Conservation (phyloP, 768 basidiomycete species). For the Trametes meyenii region DNA sequence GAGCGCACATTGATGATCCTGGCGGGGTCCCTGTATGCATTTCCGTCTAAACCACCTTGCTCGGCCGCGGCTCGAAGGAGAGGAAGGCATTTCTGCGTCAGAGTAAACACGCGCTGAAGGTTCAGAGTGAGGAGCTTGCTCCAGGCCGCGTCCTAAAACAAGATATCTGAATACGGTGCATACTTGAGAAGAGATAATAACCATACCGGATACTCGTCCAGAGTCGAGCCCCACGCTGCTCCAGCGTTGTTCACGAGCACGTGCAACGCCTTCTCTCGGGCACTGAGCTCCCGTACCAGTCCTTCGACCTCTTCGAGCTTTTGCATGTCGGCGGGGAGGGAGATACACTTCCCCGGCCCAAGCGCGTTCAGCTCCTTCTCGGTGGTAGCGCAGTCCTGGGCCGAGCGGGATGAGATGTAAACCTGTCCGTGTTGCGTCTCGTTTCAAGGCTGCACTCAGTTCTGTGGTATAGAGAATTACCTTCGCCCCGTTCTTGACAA, state of each 20-base stretch:
- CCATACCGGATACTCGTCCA: slow-evolving; percentile 51
- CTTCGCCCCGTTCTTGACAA: slow-evolving; percentile 62
- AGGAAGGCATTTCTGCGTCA: slow-evolving; percentile 63
- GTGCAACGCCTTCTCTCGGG: slow-evolving; percentile 56
- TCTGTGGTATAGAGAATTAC: slow-evolving; percentile 31
- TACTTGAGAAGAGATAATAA: neutral
- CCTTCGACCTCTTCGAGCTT: slow-evolving; percentile 55
- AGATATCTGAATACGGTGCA: neutral
- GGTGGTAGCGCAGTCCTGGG: slow-evolving; percentile 52
- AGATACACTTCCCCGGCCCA: slow-evolving; percentile 57
- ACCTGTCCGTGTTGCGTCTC: slow-evolving; percentile 38
- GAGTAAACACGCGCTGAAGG: slow-evolving; percentile 62
- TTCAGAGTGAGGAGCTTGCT: slow-evolving; percentile 65
- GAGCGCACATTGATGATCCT: slow-evolving; percentile 59
- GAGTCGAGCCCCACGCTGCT: slow-evolving; percentile 52
- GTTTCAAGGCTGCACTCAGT: neutral
- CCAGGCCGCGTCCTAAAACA: slow-evolving; percentile 54
- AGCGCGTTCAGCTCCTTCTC: slow-evolving; percentile 52
- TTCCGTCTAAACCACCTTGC: slow-evolving; percentile 41
- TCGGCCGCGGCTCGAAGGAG: slow-evolving; percentile 52
- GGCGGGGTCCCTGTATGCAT: slow-evolving; percentile 48
- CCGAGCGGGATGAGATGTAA: slow-evolving; percentile 64
- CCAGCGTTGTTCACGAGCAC: slow-evolving; percentile 70
- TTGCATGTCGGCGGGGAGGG: slow-evolving; percentile 57
- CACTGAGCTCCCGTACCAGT: slow-evolving; percentile 52